Base-by-base conservation (phyloP, 768 basidiomycete genomes). In the Tricholoma flavovirens region DNA sequence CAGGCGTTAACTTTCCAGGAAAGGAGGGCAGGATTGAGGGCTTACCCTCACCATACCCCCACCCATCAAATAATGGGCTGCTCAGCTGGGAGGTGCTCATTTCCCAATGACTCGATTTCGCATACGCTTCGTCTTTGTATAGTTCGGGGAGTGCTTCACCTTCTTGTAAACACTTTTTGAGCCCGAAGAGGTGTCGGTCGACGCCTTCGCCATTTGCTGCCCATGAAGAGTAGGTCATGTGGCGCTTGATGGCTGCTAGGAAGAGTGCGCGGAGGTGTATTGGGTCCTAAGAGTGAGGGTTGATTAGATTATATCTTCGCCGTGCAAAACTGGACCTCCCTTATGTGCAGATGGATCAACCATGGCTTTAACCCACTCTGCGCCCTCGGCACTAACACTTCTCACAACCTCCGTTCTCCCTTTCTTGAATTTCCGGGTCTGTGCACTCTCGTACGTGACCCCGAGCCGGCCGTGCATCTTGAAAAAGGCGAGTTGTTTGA, bases 361-460 rank as follows among this genome's bases (percentile, higher is more conserved):
- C 94, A 99, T 98, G n/a, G 88, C 86, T 70, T 93, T 86, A 11
- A 84, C 88, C 83, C 88, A 99, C 40, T 78, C 85, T 66, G 86
- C 86, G 67, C 83, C 87, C 75, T 98, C 92, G 48, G 77, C 80
- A 60, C 88, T 91, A 29, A 87, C 87, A 59, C 83, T 83, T 14
- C 96, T 81, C 61, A 98, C 97, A 35, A 98, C 96, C 74, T 99
- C 97, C 5, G 96, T 99, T 52, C 96, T 77, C 0, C 97, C 97
- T 1, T 79, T 80, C 68, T 91, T 83, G 77, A 83, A 99, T 69
- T 91, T 93, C 24, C 97, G 80, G 54, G 96, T 98, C 74, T 98
- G 95, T 5, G 89, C 88, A 59, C 86, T 88, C 77, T 99, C 96
- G 74, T 99, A 99, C 58, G 88, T 86, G 46, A 90, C 85, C 2